A percentile compares a stretch with the other conserved stretches of the same genome.
Evolutionary conservation across 768 basidiomycete species (phyloP).

Genomic region (Panellus pusillus): DNA sequence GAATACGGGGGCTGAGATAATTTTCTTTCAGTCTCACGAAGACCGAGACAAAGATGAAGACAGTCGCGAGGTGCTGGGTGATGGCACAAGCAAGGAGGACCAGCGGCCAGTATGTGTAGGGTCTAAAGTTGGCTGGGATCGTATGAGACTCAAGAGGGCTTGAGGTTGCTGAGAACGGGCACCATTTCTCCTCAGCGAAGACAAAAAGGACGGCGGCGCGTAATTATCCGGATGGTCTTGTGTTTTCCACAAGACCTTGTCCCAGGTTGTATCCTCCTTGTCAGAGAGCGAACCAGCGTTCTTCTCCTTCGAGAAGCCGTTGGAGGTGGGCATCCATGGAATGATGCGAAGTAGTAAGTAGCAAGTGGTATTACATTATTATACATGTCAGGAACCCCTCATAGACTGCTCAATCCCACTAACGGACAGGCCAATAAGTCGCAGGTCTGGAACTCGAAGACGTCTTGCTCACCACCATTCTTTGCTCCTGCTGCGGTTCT

Average conservation of each 20-base stretch:
- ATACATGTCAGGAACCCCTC: not conserved
- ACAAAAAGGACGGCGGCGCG: slow-evolving; percentile 77
- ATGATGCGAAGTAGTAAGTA: not conserved
- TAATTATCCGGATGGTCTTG: slow-evolving; percentile 84
- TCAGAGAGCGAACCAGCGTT: too few species aligned
- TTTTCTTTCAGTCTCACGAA: slow-evolving; percentile 72
- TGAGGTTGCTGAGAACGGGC: slow-evolving; percentile 16
- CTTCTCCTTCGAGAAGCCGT: too few species aligned
- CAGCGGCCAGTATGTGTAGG: slow-evolving; percentile 74
- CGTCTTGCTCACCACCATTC: slow-evolving; percentile 40
- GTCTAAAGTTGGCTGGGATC: slow-evolving; percentile 70
- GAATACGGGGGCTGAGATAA: slow-evolving; percentile 63
- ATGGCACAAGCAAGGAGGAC: slow-evolving; percentile 72
- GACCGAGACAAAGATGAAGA: slow-evolving; percentile 78
- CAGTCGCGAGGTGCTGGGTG: slow-evolving; percentile 80
- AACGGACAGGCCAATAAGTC: slow-evolving; percentile 9
- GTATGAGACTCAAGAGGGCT: slow-evolving; percentile 14
- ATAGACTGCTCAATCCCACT: slow-evolving; percentile 42
- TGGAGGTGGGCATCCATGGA: slow-evolving; percentile 15
- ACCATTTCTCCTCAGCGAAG: slow-evolving; percentile 80
- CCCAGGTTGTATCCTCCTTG: slow-evolving; percentile 43
- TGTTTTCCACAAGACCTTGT: slow-evolving; percentile 76
- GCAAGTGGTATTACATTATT: slow-evolving; percentile 1
- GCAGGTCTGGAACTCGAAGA: not conserved
- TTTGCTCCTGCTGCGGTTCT: slow-evolving; percentile 35